Conservation (phyloP, 345 rosid species). For the Mercurialis annua region DNA sequence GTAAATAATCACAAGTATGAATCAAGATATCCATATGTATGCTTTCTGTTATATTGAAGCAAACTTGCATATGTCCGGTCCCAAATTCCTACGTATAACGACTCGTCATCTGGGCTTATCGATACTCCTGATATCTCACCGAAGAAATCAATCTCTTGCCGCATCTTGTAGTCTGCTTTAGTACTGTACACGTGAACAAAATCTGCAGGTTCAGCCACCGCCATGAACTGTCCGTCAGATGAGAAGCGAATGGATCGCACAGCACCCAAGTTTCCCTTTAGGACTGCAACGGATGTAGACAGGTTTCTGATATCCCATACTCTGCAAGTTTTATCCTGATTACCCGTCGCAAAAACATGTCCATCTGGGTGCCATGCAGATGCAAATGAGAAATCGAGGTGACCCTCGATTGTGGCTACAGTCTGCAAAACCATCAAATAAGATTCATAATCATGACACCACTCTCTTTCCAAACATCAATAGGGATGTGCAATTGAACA, state of each 20-base stretch:
- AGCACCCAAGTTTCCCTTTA: conserved; percentile 65
- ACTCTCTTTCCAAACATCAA: no score
- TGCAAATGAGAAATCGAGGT: conserved; percentile 60
- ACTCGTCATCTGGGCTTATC: conserved; percentile 57
- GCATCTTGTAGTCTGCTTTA: conserved; percentile 27
- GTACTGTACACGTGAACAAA: conserved; percentile 58
- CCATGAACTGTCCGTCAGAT: conserved; percentile 56
- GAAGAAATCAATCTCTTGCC: conserved; percentile 65
- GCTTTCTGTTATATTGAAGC: conserved; percentile 45
- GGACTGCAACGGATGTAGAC: conserved; percentile 34
- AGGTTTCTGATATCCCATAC: conserved; percentile 60
- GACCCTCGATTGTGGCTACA: conserved; percentile 38
- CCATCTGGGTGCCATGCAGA: conserved; percentile 71
- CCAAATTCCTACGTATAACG: conserved; percentile 57
- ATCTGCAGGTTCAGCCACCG: conserved; percentile 61
- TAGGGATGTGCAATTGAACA: no score
- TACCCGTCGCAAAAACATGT: conserved; percentile 49
- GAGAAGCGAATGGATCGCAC: conserved; percentile 51
- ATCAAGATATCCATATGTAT: conserved; percentile 48
- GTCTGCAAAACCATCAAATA: conserved; percentile 27
- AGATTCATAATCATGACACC: neutral
- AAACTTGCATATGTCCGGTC: conserved; percentile 62
- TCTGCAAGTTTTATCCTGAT: conserved; percentile 66
- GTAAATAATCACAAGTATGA: conserved; percentile 23
- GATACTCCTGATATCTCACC: conserved; percentile 68